These are phyloP conservation scores for Flagelloscypha sp. DNA, from an alignment of 768 basidiomycete genomes.

Conservation along the genomic window DNA sequence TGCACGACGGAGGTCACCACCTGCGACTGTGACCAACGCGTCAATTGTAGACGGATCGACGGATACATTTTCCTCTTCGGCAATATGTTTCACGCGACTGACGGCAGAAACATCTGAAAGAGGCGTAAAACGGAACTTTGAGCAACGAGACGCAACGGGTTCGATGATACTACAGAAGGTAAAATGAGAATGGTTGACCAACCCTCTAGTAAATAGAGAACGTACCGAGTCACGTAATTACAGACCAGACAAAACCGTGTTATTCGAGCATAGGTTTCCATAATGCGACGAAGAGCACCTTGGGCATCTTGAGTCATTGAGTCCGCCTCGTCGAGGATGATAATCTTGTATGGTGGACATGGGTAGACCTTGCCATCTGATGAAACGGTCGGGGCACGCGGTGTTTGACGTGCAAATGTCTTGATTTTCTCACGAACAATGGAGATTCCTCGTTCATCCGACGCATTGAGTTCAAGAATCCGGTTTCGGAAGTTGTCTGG, in stretches of 20 bases:
- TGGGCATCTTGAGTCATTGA: slow-evolving; percentile 99
- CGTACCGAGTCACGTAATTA: slow-evolving; percentile 96
- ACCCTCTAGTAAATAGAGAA: neutral
- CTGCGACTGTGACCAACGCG: slow-evolving; percentile 70
- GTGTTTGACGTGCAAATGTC: slow-evolving; percentile 90
- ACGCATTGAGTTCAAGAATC: slow-evolving; percentile 96
- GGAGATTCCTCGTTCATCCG: slow-evolving; percentile 94
- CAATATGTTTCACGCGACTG: slow-evolving; percentile 72
- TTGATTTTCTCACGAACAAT: slow-evolving; percentile 99
- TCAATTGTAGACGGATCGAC: slow-evolving; percentile 53
- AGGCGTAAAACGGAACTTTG: slow-evolving; percentile 96
- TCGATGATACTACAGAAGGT: slow-evolving; percentile 76
- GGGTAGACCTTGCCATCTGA: slow-evolving; percentile 82
- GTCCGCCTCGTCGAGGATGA: slow-evolving; percentile 98
- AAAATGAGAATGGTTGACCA: neutral
- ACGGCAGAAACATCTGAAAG: slow-evolving; percentile 74
- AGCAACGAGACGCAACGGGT: slow-evolving; percentile 96
- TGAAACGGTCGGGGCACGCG: slow-evolving; percentile 64
- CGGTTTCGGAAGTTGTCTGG: slow-evolving; percentile 91
- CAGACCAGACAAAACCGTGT: slow-evolving; percentile 97
- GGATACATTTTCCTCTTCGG: slow-evolving; percentile 60
- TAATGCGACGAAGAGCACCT: slow-evolving; percentile 92
- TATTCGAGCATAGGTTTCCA: slow-evolving; percentile 97
- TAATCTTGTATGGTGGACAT: slow-evolving; percentile 96
- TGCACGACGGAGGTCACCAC: slow-evolving; percentile 90